Conservation (phyloP, 1,284 basidiomycete genomes). For the Microstroma glucosiphilum region DNA sequence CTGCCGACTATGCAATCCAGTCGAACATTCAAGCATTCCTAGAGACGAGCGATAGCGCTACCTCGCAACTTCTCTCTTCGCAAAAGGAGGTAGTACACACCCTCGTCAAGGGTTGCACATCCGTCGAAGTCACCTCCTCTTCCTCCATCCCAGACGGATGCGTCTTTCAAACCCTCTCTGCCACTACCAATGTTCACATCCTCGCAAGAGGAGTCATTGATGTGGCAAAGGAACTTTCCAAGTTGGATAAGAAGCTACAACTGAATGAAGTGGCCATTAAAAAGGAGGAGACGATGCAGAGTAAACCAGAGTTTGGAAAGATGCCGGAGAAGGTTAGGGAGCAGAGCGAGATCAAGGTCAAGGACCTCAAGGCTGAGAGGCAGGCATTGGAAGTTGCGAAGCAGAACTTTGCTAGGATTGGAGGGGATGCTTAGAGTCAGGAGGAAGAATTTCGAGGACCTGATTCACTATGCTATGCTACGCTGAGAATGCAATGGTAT, state of each 20-base stretch:
- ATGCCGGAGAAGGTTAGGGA: slow-evolving; percentile 43
- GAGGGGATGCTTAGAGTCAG: slow-evolving; percentile 2
- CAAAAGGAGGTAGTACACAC: slow-evolving; percentile 71
- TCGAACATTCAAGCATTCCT: slow-evolving; percentile 83
- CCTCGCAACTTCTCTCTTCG: slow-evolving; percentile 56
- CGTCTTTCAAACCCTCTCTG: slow-evolving; percentile 62
- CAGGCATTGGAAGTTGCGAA: slow-evolving; percentile 34
- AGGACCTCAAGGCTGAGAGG: slow-evolving; percentile 32
- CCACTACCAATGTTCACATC: slow-evolving; percentile 35
- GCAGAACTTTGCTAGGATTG: slow-evolving; percentile 40
- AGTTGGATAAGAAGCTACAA: slow-evolving; percentile 45
- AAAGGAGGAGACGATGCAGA: slow-evolving; percentile 30
- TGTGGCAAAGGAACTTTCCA: slow-evolving; percentile 41
- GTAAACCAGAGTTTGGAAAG: slow-evolving; percentile 38
- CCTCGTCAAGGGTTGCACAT: slow-evolving; percentile 83
- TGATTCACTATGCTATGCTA: no score
- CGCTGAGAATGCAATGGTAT: no score
- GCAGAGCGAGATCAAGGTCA: slow-evolving; percentile 30
- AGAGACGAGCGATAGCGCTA: slow-evolving; percentile 62
- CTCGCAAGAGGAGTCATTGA: slow-evolving; percentile 43
- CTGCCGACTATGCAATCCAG: slow-evolving; percentile 84
- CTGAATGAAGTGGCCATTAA: slow-evolving; percentile 33
- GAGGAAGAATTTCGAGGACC: no score
- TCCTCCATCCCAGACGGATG: slow-evolving; percentile 74
- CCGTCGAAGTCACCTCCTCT: slow-evolving; percentile 58